Evolutionary conservation across 495 filamentous ascomycete genomes (phyloP).

Genomic region (Aspergillus sclerotioniger): DNA sequence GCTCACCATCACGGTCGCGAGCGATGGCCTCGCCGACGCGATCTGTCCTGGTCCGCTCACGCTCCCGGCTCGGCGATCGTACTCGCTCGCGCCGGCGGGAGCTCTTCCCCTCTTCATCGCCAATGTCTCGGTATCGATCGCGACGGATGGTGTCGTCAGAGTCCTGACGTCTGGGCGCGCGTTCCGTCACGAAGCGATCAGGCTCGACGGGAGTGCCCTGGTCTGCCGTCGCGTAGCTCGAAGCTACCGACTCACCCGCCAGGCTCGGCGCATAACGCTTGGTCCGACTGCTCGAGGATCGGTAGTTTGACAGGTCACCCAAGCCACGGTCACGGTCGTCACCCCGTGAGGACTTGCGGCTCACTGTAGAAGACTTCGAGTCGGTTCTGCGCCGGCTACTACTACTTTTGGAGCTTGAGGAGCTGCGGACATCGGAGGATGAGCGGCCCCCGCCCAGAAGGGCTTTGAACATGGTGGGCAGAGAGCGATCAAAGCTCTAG

Average conservation of each 20-base stretch:
- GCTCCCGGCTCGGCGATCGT: slow-evolving; percentile 34
- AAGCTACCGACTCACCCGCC: slow-evolving; percentile 49
- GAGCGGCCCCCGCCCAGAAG: slow-evolving; percentile 45
- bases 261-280: slow-evolving; percentile 36
- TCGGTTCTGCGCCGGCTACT: slow-evolving; percentile 33
- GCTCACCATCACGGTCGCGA: slow-evolving; percentile 28
- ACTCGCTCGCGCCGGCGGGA: slow-evolving; percentile 32
- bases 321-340: slow-evolving; percentile 54
- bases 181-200: slow-evolving; percentile 32
- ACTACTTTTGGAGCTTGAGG: slow-evolving; percentile 32
- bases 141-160: slow-evolving; percentile 20
- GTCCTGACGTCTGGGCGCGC: slow-evolving; percentile 32
- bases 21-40: slow-evolving; percentile 13
- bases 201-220: slow-evolving; percentile 30
- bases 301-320: slow-evolving; percentile 39
- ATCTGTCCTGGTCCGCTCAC: slow-evolving; percentile 31
- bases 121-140: slow-evolving; percentile 20
- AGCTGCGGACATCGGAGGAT: slow-evolving; percentile 38
- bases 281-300: slow-evolving; percentile 38
- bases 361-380: slow-evolving; percentile 38
- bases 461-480: slow-evolving; percentile 48
- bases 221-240: slow-evolving; percentile 55
- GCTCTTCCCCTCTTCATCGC: slow-evolving; percentile 34
- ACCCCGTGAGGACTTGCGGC: slow-evolving; percentile 52
- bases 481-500: slow-evolving; percentile 23